These are phyloP conservation scores for Collybiopsis luxurians DNA, from an alignment of 768 basidiomycete genomes.

Conservation along the genomic window DNA sequence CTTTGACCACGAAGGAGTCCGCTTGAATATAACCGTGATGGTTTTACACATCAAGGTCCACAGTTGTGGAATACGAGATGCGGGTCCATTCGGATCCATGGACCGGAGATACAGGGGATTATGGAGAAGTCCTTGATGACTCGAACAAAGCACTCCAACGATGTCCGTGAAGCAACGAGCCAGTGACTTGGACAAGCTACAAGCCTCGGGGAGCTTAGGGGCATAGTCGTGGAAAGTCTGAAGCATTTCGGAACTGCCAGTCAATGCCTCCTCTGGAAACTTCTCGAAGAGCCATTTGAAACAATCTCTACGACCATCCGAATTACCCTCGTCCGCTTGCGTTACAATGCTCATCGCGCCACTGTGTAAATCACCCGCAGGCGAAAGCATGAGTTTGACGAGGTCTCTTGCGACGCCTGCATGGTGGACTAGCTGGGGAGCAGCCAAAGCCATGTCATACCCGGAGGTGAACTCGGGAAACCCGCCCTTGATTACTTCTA, in stretches of 20 bases:
- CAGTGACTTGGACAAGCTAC: constrained; percentile 82
- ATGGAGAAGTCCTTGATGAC: constrained; percentile 68
- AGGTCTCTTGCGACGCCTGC: constrained; percentile 58
- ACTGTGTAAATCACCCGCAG: constrained; percentile 68
- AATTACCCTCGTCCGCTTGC: constrained; percentile 74
- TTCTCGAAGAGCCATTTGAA: constrained; percentile 76
- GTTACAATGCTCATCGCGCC: constrained; percentile 80
- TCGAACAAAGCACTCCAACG: constrained; percentile 81
- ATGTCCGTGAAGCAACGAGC: constrained; percentile 93
- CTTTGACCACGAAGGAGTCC: constrained; percentile 78
- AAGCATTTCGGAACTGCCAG: constrained; percentile 71
- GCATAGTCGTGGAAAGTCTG: constrained; percentile 63
- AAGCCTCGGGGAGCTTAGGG: constrained; percentile 73
- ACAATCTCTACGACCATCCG: constrained; percentile 81
- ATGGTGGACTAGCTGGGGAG: constrained; percentile 52
- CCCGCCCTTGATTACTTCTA: constrained; percentile 56
- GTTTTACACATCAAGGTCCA: constrained; percentile 84
- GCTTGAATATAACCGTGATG: constrained; percentile 80
- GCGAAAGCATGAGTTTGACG: constrained; percentile 76
- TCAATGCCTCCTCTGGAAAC: constrained; percentile 60
- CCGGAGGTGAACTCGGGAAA: constrained; percentile 62
- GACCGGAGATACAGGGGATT: constrained; percentile 47
- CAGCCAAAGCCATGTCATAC: constrained; percentile 50
- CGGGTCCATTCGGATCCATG: constrained; percentile 41
- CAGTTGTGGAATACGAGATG: constrained; percentile 58